phyloP scores from a whole-genome alignment of 768 basidiomycete species.

The Clathrus columnatus region DNA sequence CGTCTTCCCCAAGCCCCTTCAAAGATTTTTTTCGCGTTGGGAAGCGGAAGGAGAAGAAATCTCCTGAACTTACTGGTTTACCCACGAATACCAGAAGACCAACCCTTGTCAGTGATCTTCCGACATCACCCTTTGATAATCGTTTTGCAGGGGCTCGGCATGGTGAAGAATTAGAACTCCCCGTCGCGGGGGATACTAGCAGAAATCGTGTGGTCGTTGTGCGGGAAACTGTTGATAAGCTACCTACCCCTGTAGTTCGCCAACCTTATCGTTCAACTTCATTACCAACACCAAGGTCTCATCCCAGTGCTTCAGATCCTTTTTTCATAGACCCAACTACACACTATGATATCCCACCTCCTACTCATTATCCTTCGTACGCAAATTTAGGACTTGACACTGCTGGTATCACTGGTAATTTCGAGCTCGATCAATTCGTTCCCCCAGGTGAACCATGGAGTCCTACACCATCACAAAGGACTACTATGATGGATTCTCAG shows the following conservation, averaged over 20 bases:
- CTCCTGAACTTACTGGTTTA: conserved; percentile 46
- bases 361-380: conserved; percentile 26
- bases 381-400: conserved; percentile 9
- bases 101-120: neutral
- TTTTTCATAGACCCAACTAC: conserved; percentile 77
- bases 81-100: conserved; percentile 39
- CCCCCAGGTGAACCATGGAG: conserved; percentile 10
- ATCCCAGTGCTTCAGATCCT: conserved; percentile 11
- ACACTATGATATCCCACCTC: conserved; percentile 68
- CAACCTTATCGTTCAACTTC: conserved; percentile 67
- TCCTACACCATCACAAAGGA: neutral
- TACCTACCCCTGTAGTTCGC: conserved; percentile 57
- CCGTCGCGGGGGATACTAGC: neutral
- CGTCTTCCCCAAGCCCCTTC: conserved; percentile 8
- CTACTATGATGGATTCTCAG: conserved; percentile 30
- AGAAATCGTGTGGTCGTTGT: conserved; percentile 63
- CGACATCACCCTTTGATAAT: neutral
- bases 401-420: conserved; percentile 12
- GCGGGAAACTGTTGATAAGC: conserved; percentile 69
- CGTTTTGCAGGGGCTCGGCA: neutral
- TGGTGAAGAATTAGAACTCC: neutral
- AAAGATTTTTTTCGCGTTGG: conserved; percentile 12
- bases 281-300: conserved; percentile 39
- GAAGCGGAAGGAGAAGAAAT: conserved; percentile 30
- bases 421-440: conserved; percentile 7